Percentiles rank a stretch among this genome's conserved stretches.
These are phyloP conservation scores for Phallus indusiatus DNA, from an alignment of 768 basidiomycete genomes.

Conservation along the genomic window DNA sequence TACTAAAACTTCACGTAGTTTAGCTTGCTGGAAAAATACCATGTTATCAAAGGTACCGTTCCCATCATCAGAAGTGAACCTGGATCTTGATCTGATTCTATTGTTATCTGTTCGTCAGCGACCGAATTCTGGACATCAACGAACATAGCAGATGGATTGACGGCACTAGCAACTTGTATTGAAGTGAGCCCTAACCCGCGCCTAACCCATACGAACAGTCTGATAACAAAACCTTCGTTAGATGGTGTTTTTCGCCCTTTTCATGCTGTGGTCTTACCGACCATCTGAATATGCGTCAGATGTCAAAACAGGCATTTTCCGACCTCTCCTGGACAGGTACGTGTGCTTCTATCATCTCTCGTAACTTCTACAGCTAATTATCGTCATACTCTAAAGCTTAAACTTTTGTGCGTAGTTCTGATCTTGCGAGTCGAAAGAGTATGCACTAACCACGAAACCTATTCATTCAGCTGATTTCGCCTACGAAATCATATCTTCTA, in stretches of 20 bases:
- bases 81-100: not conserved
- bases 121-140: conserved; percentile 75
- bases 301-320: conserved; percentile 47
- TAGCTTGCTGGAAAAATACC: conserved; percentile 43
- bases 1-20: conserved; percentile 36
- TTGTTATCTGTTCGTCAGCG: conserved; percentile 26
- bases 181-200: conserved; percentile 43
- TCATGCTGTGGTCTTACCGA: conserved; percentile 83
- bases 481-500: conserved; percentile 51
- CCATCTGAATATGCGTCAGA: conserved; percentile 48
- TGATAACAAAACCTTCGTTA: conserved; percentile 17
- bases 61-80: not conserved
- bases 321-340: conserved; percentile 55
- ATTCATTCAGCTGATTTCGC: conserved; percentile 47
- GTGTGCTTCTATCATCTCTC: not conserved
- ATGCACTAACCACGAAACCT: not conserved
- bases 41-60: conserved; percentile 59
- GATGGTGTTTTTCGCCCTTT: conserved; percentile 74
- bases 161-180: conserved; percentile 72
- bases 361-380: too few relatives aligned
- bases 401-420: conserved; percentile 18
- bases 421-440: conserved; percentile 3
- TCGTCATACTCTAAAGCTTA: conserved; percentile 9
- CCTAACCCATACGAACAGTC: not conserved
- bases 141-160: conserved; percentile 79